Percentiles rank a stretch among this genome's conserved stretches.
Conservation (phyloP, 306 rosid genomes). For the Castanospermum australe region DNA sequence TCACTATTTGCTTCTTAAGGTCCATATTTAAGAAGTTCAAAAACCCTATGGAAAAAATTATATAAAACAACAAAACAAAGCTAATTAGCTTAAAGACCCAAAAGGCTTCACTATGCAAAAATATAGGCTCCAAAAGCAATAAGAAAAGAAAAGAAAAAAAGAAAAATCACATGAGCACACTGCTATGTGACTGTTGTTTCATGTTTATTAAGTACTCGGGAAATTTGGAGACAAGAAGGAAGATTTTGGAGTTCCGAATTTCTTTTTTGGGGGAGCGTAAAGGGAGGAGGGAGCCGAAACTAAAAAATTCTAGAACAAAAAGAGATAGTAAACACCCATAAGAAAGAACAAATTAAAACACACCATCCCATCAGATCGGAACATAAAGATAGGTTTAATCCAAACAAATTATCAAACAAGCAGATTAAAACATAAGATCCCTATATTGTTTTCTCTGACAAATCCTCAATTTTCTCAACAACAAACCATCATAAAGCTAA, state of each 20-base stretch:
- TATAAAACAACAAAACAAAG: neutral
- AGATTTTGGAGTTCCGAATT: neutral
- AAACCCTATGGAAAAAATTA: neutral
- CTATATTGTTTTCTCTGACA: neutral
- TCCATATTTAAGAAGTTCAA: neutral
- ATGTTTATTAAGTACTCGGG: neutral
- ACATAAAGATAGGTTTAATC: neutral
- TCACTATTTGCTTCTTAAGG: neutral
- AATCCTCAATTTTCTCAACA: neutral
- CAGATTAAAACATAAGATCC: conserved; percentile 21
- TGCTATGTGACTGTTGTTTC: neutral
- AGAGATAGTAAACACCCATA: neutral
- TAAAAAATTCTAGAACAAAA: neutral
- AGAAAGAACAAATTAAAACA: neutral
- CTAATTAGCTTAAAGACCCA: neutral
- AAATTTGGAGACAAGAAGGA: neutral
- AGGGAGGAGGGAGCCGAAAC: neutral
- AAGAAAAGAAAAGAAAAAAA: neutral
- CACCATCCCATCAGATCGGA: conserved; percentile 27
- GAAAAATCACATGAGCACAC: neutral
- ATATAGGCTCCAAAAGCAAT: neutral
- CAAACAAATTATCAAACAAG: neutral
- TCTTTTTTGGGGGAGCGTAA: neutral
- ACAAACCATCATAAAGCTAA: conserved; percentile 9
- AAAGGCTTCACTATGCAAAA: neutral